Evolutionary conservation across 148 eudicot genomes (phyloP).

Genomic region (Rhododendron mucronatum): DNA sequence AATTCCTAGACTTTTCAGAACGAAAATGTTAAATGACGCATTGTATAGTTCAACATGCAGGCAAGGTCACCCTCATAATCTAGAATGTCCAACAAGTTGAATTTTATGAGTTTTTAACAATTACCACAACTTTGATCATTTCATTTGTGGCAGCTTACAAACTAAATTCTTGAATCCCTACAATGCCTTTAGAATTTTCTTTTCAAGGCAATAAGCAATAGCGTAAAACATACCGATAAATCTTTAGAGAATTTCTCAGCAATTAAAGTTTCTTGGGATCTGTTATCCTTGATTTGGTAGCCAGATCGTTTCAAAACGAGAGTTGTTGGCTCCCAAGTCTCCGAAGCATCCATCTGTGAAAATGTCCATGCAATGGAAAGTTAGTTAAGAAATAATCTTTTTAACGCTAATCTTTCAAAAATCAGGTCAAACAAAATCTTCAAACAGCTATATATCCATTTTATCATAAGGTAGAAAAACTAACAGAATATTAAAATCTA

Average conservation of each 20-base stretch:
- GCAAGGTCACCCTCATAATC: neutral
- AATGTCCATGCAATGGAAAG: conserved; percentile 7
- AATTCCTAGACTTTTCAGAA: neutral
- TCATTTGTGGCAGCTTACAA: neutral
- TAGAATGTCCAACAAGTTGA: neutral
- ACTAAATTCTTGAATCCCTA: neutral
- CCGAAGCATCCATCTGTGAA: conserved; percentile 63
- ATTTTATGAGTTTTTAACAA: neutral
- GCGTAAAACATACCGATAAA: conserved; percentile 47
- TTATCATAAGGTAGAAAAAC: neutral
- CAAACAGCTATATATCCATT: neutral
- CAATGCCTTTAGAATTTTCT: neutral
- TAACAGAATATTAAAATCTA: neutral
- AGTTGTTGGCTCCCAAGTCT: conserved; percentile 76
- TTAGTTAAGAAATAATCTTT: neutral
- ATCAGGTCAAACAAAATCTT: neutral
- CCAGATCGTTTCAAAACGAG: conserved; percentile 55
- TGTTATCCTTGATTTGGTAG: conserved; percentile 63
- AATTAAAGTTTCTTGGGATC: conserved; percentile 44
- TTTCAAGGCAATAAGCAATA: neutral
- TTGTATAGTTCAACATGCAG: neutral
- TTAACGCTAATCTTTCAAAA: neutral
- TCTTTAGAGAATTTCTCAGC: conserved; percentile 71
- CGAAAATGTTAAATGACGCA: neutral
- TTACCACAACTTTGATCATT: neutral